Percentiles rank a stretch among this genome's conserved stretches.
Conservation (phyloP, 371 early-diverging fungal genomes). For the Saksenaea vasiformis region DNA sequence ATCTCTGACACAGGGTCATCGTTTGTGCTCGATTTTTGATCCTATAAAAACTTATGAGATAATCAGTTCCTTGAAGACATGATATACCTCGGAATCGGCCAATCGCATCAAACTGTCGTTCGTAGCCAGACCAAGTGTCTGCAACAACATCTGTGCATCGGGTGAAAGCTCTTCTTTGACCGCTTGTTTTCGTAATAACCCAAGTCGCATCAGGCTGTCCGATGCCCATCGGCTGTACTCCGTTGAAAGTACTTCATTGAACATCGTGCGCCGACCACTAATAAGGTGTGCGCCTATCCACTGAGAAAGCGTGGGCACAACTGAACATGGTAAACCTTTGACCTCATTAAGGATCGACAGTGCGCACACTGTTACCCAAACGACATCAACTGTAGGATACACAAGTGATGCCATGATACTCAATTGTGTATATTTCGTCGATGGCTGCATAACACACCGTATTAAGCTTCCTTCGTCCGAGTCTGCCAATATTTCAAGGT, state of each 20-base stretch:
- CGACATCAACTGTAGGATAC: conserved; percentile 31
- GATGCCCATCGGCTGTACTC: conserved; percentile 27
- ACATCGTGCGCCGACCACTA: conserved; percentile 39
- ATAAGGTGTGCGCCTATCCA: conserved; percentile 44
- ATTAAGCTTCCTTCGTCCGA: conserved; percentile 28
- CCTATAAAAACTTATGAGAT: not conserved
- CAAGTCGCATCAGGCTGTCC: conserved; percentile 17
- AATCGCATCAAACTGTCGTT: conserved; percentile 23
- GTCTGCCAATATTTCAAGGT: conserved; percentile 20
- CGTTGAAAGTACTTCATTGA: conserved; percentile 34
- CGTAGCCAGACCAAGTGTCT: conserved; percentile 28
- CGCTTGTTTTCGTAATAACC: conserved; percentile 17
- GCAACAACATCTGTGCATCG: conserved; percentile 32
- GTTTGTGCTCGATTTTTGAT: conserved; percentile 1
- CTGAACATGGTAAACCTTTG: conserved; percentile 20
- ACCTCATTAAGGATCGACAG: conserved; percentile 28
- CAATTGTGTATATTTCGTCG: conserved; percentile 12
- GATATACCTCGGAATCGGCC: not conserved
- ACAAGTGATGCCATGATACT: conserved; percentile 32
- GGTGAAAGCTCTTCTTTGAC: conserved; percentile 29
- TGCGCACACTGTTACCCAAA: conserved; percentile 35
- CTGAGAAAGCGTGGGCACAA: conserved; percentile 28
- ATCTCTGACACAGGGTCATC: conserved; percentile 18
- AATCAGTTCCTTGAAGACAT: not conserved
- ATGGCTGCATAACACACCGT: not conserved